These are phyloP conservation scores for Lentinula guzmanii DNA, from an alignment of 768 basidiomycete genomes.

Conservation along the genomic window DNA sequence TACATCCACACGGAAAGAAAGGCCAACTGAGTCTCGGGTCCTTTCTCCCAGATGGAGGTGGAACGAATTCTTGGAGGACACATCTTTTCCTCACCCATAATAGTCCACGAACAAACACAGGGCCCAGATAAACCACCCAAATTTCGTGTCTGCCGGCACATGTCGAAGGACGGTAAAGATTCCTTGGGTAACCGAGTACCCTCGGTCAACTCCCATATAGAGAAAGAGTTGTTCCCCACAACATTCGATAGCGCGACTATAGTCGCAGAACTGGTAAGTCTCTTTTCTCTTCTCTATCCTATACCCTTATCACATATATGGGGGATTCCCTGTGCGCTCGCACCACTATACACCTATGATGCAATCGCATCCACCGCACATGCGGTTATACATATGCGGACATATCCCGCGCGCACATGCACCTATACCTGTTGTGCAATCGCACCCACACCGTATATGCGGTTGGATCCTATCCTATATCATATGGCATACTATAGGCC, in stretches of 20 bases:
- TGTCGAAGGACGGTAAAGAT: constrained; percentile 1
- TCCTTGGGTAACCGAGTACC: background rate
- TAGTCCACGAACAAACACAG: background rate
- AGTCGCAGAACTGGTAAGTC: constrained; percentile 5
- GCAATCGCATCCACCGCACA: too few relatives aligned
- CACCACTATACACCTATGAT: too few relatives aligned
- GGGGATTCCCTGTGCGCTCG: too few relatives aligned
- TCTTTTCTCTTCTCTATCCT: constrained; percentile 4
- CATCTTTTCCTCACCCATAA: constrained; percentile 5
- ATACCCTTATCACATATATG: too few relatives aligned
- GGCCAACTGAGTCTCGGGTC: constrained; percentile 12
- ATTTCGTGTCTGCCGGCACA: constrained; percentile 7
- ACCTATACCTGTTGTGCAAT: too few relatives aligned
- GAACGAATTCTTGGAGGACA: constrained; percentile 13
- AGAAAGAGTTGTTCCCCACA: constrained; percentile 5
- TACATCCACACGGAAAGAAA: constrained; percentile 15
- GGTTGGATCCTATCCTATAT: too few relatives aligned
- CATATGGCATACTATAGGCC: too few relatives aligned
- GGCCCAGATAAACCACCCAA: constrained; percentile 4
- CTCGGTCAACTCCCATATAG: constrained; percentile 5
- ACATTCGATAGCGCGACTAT: constrained; percentile 3
- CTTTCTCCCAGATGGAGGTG: constrained; percentile 11
- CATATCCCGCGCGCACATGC: too few relatives aligned
- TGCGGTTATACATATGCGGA: too few relatives aligned
- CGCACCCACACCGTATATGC: too few relatives aligned